Conservation (phyloP, 371 early-diverging fungal species). For the Gilbertella persicaria region DNA sequence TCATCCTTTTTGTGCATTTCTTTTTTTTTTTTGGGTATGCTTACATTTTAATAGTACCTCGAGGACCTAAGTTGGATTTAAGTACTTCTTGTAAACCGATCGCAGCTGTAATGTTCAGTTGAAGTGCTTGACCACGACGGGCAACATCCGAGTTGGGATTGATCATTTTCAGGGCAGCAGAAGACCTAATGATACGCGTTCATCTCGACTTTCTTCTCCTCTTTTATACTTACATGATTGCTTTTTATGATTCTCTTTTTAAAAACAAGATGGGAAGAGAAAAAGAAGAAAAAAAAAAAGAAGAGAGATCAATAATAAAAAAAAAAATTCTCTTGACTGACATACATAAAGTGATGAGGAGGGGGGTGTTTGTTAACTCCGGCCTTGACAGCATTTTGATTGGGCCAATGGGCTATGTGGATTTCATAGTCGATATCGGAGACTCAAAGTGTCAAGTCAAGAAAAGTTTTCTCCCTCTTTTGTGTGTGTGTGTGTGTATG, state of each 20-base stretch:
- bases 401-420: no score
- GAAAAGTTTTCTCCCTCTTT: neutral
- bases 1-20: neutral
- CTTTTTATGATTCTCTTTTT: constrained; percentile 4
- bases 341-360: no score
- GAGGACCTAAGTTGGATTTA: constrained; percentile 97
- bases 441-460: no score
- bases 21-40: neutral
- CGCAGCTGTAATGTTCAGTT: constrained; percentile 97
- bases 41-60: constrained; percentile 99
- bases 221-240: neutral
- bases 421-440: no score
- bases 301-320: no score
- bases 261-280: no score
- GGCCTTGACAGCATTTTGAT: no score
- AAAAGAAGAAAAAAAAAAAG: no score
- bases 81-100: constrained; percentile 95
- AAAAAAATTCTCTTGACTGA: no score
- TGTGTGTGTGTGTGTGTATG: neutral
- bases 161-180: constrained; percentile 85
- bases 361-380: no score
- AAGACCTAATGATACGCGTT: constrained; percentile 18
- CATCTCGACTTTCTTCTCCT: neutral
- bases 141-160: constrained; percentile 99
- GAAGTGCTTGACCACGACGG: constrained; percentile 97